These are phyloP conservation scores for Closterium sp. DNA, from an alignment of 139 green algal species.

Conservation along the genomic window DNA sequence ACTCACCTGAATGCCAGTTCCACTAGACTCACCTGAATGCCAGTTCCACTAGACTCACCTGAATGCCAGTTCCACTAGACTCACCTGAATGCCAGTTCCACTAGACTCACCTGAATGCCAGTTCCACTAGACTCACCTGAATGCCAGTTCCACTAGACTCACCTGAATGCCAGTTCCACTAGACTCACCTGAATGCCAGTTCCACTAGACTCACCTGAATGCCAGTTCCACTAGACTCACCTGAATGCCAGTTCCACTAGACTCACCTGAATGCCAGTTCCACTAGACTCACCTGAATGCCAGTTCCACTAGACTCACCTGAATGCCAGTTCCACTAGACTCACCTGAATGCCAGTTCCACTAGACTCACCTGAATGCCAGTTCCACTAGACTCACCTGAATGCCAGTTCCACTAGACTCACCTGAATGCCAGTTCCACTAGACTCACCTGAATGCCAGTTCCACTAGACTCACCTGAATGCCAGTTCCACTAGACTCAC, in stretches of 20 bases:
- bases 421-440: background rate
- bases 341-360: no score
- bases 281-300: background rate
- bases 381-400: background rate
- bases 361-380: background rate
- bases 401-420: no score
- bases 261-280: background rate
- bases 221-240: background rate
- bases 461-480: background rate
- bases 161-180: background rate
- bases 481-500: background rate
- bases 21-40: background rate
- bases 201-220: background rate
- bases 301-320: no score
- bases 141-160: no score
- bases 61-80: background rate
- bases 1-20: background rate
- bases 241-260: no score
- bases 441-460: no score
- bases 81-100: no score
- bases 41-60: no score
- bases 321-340: background rate
- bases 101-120: background rate
- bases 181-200: no score
- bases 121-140: background rate